Evolutionary conservation across 805 yeast species (phyloP), one percentile per base, ranked within the genome.

Genomic region (Yarrowia sp.): DNA sequence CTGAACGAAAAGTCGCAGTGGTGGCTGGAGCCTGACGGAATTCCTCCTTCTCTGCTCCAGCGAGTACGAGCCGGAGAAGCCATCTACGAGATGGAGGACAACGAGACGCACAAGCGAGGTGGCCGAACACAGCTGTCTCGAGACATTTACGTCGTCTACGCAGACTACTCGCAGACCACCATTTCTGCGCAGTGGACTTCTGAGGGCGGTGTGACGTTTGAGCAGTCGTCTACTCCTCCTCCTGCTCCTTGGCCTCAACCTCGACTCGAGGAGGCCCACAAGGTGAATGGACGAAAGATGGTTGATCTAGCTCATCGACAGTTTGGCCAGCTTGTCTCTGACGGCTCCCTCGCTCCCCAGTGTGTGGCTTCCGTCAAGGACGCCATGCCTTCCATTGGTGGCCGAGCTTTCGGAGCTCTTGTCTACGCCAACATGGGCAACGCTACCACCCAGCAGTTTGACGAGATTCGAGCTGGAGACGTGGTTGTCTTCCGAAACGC

Each of bases 391-490:
- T 82, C 89, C 1, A 82, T 90, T 53, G 96, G 91, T 0, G 74
- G 76, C 41, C 85, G 88, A 69, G 82, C 89, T 0, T 89, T 79
- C 73, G 98, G 98, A 43, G 87, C 82, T n/a, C 80, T 83, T 22
- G 80, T 88, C 67, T 92, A 86, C 75, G 78, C 80, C 68, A 88
- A 83, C 69, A 69, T 77, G 70, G 81, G 79, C 66, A 81, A 80
- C 71, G 81, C 84, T 50, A 70, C 79, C 7, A 82, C 85, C 7
- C 76, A 80, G 14, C 85, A 83, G 69, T 71, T 76, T 35, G 91
- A 85, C 64, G 88, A 85, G 44, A 83, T 92, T 64, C 80, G 83
- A 55, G 87, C 96, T 0, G 99, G 99, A 66, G 98, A 95, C 74
- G 80, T 93, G 9, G 75, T 91, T 45, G 89, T 91, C 61, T 83